These are phyloP conservation scores for Cudoniella acicularis DNA, from an alignment of 495 filamentous ascomycete genomes.

Conservation along the genomic window DNA sequence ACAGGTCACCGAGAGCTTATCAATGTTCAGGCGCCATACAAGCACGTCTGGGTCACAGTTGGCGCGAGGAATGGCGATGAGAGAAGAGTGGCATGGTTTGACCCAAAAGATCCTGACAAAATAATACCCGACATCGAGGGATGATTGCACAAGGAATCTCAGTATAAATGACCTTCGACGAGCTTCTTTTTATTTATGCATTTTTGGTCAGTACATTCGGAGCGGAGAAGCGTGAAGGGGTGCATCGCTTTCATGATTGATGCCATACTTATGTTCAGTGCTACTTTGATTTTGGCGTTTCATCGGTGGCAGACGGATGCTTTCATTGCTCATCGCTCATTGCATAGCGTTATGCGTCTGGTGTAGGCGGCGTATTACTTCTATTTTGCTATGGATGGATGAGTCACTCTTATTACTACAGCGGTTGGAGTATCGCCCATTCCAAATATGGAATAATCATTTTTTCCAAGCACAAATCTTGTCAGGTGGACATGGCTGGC, in stretches of 20 bases:
- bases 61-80: slow-evolving; percentile 73
- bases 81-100: slow-evolving; percentile 44
- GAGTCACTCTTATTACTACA: background rate
- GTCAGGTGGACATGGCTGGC: too few species aligned
- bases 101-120: slow-evolving; percentile 44
- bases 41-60: slow-evolving; percentile 82
- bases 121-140: slow-evolving; percentile 44
- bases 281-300: background rate
- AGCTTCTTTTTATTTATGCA: background rate
- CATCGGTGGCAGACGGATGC: background rate
- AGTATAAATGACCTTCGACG: background rate
- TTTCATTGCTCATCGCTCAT: background rate
- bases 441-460: too few species aligned
- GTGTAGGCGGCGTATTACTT: slow-evolving; percentile 1
- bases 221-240: background rate
- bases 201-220: background rate
- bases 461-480: too few species aligned
- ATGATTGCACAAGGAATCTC: background rate
- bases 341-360: slow-evolving; percentile 22
- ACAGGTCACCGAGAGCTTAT: slow-evolving; percentile 62
- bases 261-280: too few species aligned
- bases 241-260: background rate
- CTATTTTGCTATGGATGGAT: slow-evolving; percentile 6
- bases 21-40: slow-evolving; percentile 51
- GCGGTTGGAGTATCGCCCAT: too few species aligned